These are phyloP conservation scores for Chlamydomonas incerta DNA, from an alignment of 139 green algal genomes.

Conservation along the genomic window DNA sequence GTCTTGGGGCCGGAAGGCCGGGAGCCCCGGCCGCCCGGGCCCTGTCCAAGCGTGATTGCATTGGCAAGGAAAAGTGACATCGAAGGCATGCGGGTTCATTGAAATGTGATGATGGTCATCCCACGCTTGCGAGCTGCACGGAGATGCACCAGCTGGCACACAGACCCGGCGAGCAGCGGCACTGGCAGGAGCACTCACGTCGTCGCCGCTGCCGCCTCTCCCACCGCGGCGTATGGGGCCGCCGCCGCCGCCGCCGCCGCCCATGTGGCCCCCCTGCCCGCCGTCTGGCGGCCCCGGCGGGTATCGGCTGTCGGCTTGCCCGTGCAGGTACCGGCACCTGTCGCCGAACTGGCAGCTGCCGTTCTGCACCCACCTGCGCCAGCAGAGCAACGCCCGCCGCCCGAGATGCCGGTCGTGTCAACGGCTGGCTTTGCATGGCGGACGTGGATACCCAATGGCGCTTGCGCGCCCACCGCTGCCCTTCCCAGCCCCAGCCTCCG, in stretches of 20 bases:
- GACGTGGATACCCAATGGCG: too few species aligned
- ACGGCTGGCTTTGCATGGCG: too few species aligned
- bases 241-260: background rate
- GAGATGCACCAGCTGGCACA: too few species aligned
- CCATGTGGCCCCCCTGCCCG: background rate
- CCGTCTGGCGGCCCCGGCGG: background rate
- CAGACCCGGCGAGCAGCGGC: too few species aligned
- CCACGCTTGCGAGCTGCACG: too few species aligned
- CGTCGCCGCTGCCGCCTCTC: background rate
- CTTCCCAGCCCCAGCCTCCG: too few species aligned
- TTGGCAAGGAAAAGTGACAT: background rate
- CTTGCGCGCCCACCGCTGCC: too few species aligned
- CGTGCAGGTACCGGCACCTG: conserved; percentile 63
- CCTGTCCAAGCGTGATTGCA: background rate
- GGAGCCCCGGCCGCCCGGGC: background rate
- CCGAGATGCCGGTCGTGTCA: too few species aligned
- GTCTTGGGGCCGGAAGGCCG: conserved; percentile 42
- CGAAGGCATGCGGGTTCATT: background rate
- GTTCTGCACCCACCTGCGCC: conserved; percentile 19
- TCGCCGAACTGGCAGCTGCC: conserved; percentile 28
- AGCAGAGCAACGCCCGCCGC: background rate
- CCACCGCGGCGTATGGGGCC: background rate
- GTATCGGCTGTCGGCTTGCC: background rate
- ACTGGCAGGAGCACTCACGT: background rate
- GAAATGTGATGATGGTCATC: background rate